Base-by-base conservation (phyloP, 139 green algal genomes). In the Chlamydomonas sp. region DNA sequence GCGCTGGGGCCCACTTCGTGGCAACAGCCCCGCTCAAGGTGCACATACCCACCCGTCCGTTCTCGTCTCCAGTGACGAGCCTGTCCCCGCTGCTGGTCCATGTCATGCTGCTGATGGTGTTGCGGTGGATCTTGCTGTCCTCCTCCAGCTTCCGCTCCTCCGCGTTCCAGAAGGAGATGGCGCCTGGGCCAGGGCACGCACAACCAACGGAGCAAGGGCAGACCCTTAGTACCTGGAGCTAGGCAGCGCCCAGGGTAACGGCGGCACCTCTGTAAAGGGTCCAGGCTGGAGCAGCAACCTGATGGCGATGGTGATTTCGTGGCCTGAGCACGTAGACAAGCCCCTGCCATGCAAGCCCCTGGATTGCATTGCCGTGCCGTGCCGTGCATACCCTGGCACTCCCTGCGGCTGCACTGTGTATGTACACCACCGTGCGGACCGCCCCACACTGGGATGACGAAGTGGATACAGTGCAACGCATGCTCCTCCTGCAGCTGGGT, bases 151-250 rank as follows among this genome's bases (percentile, higher is more conserved):
- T 90, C 6, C 88, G 83, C 61, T 92, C 78, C 77, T 90, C 89
- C 68, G 90, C 88, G 77, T 94, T 93, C 93, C 93, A 95, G 76
- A 95, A 90, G 4, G 93, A 95, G 15, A 95, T 87, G 5, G 89
- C 92, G 63, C 91, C 91, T 93, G 85, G 62, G 58, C 14, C n/a
- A 7, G 58, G 9, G 66, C 12, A 14, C 66, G 66, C 66, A 71
- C 66, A 14, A 71, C 12, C 10, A 18, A 71, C 10, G 66, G 66
- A 10, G 12, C 10, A 14, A 14, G 10, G 66, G 66, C 10, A 18
- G 66, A 10, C 10, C 10, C 66, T 10, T 10, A 14, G 10, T 10
- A 18, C 10, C 12, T 71, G 66, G 10, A 10, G 10, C 66, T 10
- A 71, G 66, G 66, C 66, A 71, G 9, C 66, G 66, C 66, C 66